Evolutionary conservation across 306 rosid species (phyloP).

Genomic region (Acacia crassicarpa): DNA sequence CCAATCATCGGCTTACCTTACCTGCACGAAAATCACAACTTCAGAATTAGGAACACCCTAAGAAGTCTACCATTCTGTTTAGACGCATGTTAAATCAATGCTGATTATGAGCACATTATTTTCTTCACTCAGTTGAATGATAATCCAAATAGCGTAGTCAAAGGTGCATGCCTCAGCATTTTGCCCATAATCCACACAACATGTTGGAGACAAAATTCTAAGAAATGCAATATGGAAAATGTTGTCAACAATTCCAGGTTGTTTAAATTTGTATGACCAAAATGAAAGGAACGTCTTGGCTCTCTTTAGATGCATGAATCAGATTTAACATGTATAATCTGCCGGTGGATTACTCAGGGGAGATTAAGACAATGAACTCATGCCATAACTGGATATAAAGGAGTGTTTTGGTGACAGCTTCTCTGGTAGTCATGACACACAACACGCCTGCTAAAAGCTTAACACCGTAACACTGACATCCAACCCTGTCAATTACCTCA

Average conservation of each 20-base stretch:
- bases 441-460: conserved; percentile 27
- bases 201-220: neutral
- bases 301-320: neutral
- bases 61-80: neutral
- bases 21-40: conserved; percentile 13
- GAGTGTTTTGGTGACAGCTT: neutral
- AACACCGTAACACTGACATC: conserved; percentile 3
- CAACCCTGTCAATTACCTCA: neutral
- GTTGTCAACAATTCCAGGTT: neutral
- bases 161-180: neutral
- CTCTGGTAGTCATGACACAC: neutral
- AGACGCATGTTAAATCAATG: neutral
- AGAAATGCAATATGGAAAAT: neutral
- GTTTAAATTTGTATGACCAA: neutral
- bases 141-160: neutral
- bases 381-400: neutral
- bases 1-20: conserved; percentile 12
- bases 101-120: neutral
- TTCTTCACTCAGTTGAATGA: neutral
- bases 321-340: conserved; percentile 1
- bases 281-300: neutral
- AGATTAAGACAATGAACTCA: conserved; percentile 8
- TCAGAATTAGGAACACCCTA: neutral
- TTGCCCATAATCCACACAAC: neutral
- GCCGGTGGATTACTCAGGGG: neutral